phyloP scores from a whole-genome alignment of 2,329 filamentous ascomycete genomes.

The Microcyclospora tardicrescens region DNA sequence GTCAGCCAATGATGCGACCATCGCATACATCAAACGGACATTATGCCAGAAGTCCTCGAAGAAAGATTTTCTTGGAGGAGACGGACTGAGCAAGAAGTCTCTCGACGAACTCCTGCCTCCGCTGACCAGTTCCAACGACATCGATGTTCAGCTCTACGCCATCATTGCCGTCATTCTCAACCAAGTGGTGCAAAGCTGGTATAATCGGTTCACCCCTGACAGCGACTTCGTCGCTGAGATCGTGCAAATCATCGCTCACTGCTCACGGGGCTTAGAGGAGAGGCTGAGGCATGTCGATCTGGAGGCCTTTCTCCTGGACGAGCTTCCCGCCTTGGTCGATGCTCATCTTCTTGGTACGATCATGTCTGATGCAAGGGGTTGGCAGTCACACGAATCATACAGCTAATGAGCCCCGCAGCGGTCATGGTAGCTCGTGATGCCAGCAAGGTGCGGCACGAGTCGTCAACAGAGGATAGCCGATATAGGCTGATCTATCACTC shows the following conservation, averaged over 20 bases:
- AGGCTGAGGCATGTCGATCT: slow-evolving; percentile 70
- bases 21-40: slow-evolving; percentile 66
- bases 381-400: neutral
- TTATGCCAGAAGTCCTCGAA: slow-evolving; percentile 43
- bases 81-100: slow-evolving; percentile 29
- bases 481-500: slow-evolving; percentile 55
- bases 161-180: slow-evolving; percentile 79
- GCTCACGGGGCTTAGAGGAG: slow-evolving; percentile 76
- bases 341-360: slow-evolving; percentile 62
- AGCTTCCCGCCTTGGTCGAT: slow-evolving; percentile 70
- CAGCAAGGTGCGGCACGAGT: neutral
- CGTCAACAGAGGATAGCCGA: slow-evolving; percentile 3
- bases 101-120: slow-evolving; percentile 78
- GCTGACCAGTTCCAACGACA: slow-evolving; percentile 83
- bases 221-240: slow-evolving; percentile 78
- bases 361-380: neutral
- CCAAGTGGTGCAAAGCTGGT: slow-evolving; percentile 89
- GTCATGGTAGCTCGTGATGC: slow-evolving; percentile 8
- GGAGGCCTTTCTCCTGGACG: slow-evolving; percentile 71
- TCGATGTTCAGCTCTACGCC: slow-evolving; percentile 87
- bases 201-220: slow-evolving; percentile 81
- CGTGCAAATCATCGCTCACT: slow-evolving; percentile 82
- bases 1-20: slow-evolving; percentile 59
- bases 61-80: neutral
- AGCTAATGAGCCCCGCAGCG: slow-evolving; percentile 11